These are phyloP conservation scores for Lyophyllum decastes DNA, from an alignment of 768 basidiomycete genomes.

Conservation along the genomic window DNA sequence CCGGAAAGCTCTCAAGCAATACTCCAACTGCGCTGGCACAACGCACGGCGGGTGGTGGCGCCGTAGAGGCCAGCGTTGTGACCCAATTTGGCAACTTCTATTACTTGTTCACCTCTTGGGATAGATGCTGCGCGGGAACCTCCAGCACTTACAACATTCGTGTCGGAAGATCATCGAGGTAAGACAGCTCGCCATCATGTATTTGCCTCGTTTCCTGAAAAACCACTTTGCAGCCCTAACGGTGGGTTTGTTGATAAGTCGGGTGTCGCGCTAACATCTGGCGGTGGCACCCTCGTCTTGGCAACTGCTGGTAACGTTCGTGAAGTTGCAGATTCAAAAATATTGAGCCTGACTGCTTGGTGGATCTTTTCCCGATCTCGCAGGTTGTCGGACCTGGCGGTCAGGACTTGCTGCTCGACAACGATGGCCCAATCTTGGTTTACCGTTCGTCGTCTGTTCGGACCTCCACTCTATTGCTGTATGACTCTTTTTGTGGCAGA, in stretches of 20 bases:
- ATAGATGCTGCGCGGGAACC: constrained; percentile 50
- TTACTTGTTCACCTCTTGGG: constrained; percentile 63
- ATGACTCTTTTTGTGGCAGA: constrained; percentile 27
- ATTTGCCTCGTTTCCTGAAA: not conserved
- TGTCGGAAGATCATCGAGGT: constrained; percentile 51
- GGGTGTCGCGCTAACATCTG: constrained; percentile 44
- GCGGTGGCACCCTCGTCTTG: constrained; percentile 56
- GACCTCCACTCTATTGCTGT: not conserved
- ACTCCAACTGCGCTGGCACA: constrained; percentile 32
- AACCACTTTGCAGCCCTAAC: constrained; percentile 28
- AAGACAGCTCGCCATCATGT: not conserved
- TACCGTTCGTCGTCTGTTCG: constrained; percentile 40
- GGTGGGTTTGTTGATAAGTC: constrained; percentile 49
- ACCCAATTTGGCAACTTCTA: constrained; percentile 46
- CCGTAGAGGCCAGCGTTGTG: constrained; percentile 51
- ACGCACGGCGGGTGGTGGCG: constrained; percentile 43
- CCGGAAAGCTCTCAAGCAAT: not conserved
- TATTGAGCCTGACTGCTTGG: too few relatives aligned
- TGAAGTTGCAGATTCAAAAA: constrained; percentile 40
- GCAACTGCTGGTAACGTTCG: not conserved
- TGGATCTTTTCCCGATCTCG: not conserved
- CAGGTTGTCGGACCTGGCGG: constrained; percentile 58
- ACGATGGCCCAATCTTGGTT: constrained; percentile 45
- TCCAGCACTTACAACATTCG: constrained; percentile 62
- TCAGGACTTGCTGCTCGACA: constrained; percentile 47